Base-by-base conservation (phyloP, 805 yeast genomes). In the Yarrowia sp. region DNA sequence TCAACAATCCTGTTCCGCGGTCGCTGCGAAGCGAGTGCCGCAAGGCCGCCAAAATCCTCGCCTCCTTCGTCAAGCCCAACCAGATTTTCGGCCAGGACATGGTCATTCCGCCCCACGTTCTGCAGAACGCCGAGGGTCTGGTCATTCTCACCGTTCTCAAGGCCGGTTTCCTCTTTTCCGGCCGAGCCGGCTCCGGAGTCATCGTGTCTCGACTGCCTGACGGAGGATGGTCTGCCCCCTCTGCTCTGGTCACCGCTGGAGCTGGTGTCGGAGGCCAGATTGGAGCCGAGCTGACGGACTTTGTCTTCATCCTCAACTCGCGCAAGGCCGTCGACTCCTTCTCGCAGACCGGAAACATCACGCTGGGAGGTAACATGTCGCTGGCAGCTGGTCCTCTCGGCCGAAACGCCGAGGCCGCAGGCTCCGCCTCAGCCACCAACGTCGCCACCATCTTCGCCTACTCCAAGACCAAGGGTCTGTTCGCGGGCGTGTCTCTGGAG, bases 191-290 rank as follows among this genome's bases (percentile, higher is more conserved):
- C 24, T 89, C 97, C 0, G 99, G 99, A 66, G 89, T 93, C 33
- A 88, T 93, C 65, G 96, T 93, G 24, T 97, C 97, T 5, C 79
- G 97, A 64, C 79, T 94, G 55, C 96, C 96, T 1, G 98, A 94
- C 74, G 98, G 97, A 0, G 75, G 88, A 0, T 93, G 99, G 99
- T 91, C 97, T 13, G 96, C 97, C 2, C 99, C 99, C 1, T 86
- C 96, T 2, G 99, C 97, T 9, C 87, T 94, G 66, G 86, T 84
- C 60, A 89, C 97, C 21, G 98, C 96, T 3, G 99, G 98, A 68
- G 98, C 97, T 4, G 98, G 99, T 70, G 97, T 94, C 6, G 99
- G 99, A 64, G 99, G 99, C 44, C 96, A 91, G 77, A 83, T 94
- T 66, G 99, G 99, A 41, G 92, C 97, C 8, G 99, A 93, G 73